Conservation (phyloP, 371 early-diverging fungal genomes). For the Syncephalastrum monosporum region DNA sequence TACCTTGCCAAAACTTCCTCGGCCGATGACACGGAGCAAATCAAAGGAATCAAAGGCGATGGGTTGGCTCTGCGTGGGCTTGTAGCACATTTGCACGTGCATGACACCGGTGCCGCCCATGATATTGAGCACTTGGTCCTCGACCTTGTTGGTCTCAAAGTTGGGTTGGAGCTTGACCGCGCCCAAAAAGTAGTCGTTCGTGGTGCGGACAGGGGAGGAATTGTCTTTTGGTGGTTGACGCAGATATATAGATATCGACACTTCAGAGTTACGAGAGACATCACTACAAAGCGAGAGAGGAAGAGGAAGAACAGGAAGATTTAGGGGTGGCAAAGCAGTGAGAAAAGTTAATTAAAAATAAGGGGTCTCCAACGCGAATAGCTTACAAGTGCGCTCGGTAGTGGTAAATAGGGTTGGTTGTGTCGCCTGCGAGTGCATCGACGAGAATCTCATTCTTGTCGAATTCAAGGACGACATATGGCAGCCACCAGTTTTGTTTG, state of each 20-base stretch:
- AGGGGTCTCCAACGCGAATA: constrained; percentile 16
- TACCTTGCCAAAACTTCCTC: constrained; percentile 96
- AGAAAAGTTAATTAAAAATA: constrained; percentile 5
- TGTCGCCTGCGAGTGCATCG: constrained; percentile 76
- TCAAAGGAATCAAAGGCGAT: constrained; percentile 92
- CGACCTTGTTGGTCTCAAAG: constrained; percentile 56
- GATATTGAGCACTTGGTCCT: constrained; percentile 32
- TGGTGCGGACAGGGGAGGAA: constrained; percentile 32
- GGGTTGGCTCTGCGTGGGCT: constrained; percentile 61
- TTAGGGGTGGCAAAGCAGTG: constrained; percentile 2
- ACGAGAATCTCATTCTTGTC: constrained; percentile 93
- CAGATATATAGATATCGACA: constrained; percentile 84
- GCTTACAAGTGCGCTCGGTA: constrained; percentile 90
- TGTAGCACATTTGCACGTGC: constrained; percentile 73
- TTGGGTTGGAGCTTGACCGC: constrained; percentile 68
- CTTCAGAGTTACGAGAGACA: constrained; percentile 83
- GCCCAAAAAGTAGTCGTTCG: constrained; percentile 70
- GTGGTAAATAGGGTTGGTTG: constrained; percentile 78
- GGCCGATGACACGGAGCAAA: constrained; percentile 92
- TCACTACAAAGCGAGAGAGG: constrained; percentile 59
- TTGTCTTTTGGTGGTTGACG: constrained; percentile 57
- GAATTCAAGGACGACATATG: constrained; percentile 89
- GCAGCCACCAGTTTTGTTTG: constrained; percentile 76
- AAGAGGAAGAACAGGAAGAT: not conserved
- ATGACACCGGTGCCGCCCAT: constrained; percentile 65